A percentile compares a stretch with the other conserved stretches of the same genome.
Evolutionary conservation across 225 moss, liverwort and hornwort genomes (phyloP).

Genomic region (Bryum argenteum): DNA sequence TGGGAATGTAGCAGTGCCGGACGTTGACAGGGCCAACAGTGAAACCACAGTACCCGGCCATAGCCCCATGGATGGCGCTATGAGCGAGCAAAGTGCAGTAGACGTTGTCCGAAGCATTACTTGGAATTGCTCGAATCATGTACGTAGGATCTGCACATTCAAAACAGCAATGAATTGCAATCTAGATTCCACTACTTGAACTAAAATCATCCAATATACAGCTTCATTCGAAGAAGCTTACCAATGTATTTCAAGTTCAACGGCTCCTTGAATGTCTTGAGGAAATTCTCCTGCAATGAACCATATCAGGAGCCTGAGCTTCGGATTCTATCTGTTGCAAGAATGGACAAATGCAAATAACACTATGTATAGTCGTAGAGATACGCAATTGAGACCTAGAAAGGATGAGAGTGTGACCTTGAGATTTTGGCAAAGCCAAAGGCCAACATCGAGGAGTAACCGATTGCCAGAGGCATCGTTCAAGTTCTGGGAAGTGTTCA

Average conservation of each 20-base stretch:
- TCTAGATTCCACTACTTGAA: no score
- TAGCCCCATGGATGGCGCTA: constrained; percentile 81
- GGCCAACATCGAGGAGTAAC: constrained; percentile 69
- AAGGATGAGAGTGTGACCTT: constrained; percentile 39
- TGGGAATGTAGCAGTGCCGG: constrained; percentile 73
- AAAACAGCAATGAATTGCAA: neutral
- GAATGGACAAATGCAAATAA: no score
- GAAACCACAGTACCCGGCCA: constrained; percentile 81
- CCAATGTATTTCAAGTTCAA: constrained; percentile 66
- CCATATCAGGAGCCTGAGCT: neutral
- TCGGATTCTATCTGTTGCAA: no score
- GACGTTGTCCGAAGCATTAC: constrained; percentile 80
- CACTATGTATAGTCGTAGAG: no score
- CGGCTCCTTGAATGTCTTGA: constrained; percentile 56
- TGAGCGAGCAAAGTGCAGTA: constrained; percentile 85
- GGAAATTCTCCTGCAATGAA: constrained; percentile 57
- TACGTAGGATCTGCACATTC: constrained; percentile 68
- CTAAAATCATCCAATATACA: no score
- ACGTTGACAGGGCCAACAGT: constrained; percentile 78
- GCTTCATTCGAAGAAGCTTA: neutral
- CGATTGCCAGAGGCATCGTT: constrained; percentile 76
- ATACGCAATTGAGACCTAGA: no score
- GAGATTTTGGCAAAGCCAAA: constrained; percentile 69
- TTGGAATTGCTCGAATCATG: constrained; percentile 86
- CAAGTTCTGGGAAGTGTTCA: constrained; percentile 47